Base-by-base conservation (phyloP, 805 yeast species). In the Sugiyamaella marilandica region DNA sequence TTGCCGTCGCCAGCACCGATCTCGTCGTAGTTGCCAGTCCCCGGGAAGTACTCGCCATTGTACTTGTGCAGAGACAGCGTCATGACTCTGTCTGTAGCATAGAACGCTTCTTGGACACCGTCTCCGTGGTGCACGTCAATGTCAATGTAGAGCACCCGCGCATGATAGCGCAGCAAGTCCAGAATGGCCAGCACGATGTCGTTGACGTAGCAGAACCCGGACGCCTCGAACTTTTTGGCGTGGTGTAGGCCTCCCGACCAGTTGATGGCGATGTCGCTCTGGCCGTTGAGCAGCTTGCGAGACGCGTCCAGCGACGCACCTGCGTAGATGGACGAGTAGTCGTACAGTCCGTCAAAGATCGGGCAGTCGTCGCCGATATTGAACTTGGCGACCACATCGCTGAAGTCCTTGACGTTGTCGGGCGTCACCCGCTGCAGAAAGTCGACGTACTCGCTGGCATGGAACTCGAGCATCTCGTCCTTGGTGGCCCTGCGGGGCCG, bases 291-390 rank as follows among this genome's bases (percentile, higher is more conserved):
- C 61, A 90, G 75, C 64, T 90, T 81, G 3, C 94, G 84, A 10
- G 96, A 86, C 16, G 96, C 97, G 65, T 90, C 96, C 74, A 89
- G 76, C 2, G 94, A 85, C 1, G 95, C 95, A 55, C 96, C 96
- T 3, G 95, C 91, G 44, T 86, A 84, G 18, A 88, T 83, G 2
- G 87, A 79, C 58, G 94, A 84, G 67, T 88, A 92, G 66, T 92
- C 96, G 65, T 85, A 92, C 70, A 92, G 79, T 2, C 99, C 99
- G 66, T 92, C 97, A 67, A 90, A 90, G 0, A 90, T 88, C 2
- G 97, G 97, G 66, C 95, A 88, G 70, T 87, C 98, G 49, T 87
- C 96, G 35, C 96, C 96, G 35, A 90, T 89, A 64, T 90, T 90
- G 72, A 90, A 90, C 59, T 88, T 83, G 52, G 79, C 73, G 44